Evolutionary conservation across 2,329 filamentous ascomycete species (phyloP).

Genomic region (Alternaria novae-zelandiae): DNA sequence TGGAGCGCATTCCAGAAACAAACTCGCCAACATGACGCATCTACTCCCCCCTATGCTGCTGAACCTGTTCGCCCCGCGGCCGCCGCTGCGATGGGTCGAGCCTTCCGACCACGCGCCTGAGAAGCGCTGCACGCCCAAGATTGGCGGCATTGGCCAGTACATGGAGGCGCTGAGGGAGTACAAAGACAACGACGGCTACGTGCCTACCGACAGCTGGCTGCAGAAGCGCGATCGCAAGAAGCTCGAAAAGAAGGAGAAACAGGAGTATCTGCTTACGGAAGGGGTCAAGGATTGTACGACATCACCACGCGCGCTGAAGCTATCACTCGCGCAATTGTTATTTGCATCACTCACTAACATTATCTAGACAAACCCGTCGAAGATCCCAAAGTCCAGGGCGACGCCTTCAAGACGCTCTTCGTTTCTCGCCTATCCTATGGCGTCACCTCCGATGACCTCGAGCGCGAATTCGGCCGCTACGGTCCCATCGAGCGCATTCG

Average conservation of each 20-base stretch:
- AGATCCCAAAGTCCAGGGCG: constrained; percentile 87
- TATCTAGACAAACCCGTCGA: constrained; percentile 76
- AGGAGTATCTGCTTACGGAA: constrained; percentile 69
- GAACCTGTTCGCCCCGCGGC: constrained; percentile 92
- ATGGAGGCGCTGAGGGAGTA: constrained; percentile 77
- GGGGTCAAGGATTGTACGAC: constrained; percentile 68
- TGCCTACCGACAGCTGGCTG: constrained; percentile 91
- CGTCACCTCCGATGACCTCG: constrained; percentile 85
- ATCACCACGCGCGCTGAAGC: constrained; percentile 1
- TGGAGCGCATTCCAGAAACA: constrained; percentile 45
- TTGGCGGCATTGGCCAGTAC: constrained; percentile 76
- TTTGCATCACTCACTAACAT: constrained; percentile 20
- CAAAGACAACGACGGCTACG: constrained; percentile 76
- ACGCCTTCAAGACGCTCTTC: constrained; percentile 94
- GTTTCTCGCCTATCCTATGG: constrained; percentile 90
- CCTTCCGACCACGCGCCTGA: constrained; percentile 83
- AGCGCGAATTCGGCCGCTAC: constrained; percentile 91
- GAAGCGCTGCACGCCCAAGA: constrained; percentile 75
- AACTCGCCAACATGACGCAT: constrained; percentile 76
- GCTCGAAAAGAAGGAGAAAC: constrained; percentile 74
- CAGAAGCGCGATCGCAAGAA: constrained; percentile 84
- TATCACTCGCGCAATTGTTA: neutral
- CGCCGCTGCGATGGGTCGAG: constrained; percentile 86
- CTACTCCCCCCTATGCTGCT: constrained; percentile 92
- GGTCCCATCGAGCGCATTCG: constrained; percentile 95